Evolutionary conservation across 2,329 filamentous ascomycete species (phyloP).

Genomic region (Gyromitra esculenta): DNA sequence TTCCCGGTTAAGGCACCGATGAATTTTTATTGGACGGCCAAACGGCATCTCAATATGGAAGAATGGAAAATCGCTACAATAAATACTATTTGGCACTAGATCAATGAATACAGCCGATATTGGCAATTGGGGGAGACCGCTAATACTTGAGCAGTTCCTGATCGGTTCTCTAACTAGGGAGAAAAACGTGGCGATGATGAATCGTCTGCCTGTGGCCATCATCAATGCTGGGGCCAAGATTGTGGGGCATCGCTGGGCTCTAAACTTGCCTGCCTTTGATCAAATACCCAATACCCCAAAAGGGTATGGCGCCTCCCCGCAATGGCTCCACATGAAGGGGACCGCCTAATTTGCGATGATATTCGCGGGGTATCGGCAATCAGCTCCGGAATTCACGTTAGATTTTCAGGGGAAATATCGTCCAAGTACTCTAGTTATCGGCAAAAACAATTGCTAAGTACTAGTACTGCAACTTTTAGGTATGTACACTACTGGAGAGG

Average conservation of each 20-base stretch:
- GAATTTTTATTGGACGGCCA: not conserved
- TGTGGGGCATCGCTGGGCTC: not conserved
- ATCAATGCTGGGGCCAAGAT: not conserved
- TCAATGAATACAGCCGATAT: not conserved
- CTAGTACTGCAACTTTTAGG: not conserved
- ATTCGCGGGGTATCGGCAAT: constrained; percentile 31
- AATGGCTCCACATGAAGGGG: constrained; percentile 1
- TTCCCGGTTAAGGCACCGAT: constrained; percentile 14
- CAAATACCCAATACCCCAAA: constrained; percentile 4
- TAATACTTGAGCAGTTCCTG: not conserved
- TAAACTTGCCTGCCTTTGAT: not conserved
- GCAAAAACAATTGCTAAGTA: not conserved
- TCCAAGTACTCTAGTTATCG: not conserved
- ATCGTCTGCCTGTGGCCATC: not conserved
- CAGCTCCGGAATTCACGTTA: constrained; percentile 10
- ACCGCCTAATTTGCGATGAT: constrained; percentile 21
- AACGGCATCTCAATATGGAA: constrained; percentile 36
- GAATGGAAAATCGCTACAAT: not conserved
- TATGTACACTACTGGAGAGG: too few species aligned
- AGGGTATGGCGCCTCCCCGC: constrained; percentile 7
- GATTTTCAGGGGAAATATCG: constrained; percentile 5
- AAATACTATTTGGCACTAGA: not conserved
- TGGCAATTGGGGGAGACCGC: not conserved
- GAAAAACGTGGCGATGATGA: not conserved
- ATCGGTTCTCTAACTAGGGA: not conserved